phyloP scores from a whole-genome alignment of 371 early-diverging fungal genomes.

The Paraphysoderma sedebokerense region DNA sequence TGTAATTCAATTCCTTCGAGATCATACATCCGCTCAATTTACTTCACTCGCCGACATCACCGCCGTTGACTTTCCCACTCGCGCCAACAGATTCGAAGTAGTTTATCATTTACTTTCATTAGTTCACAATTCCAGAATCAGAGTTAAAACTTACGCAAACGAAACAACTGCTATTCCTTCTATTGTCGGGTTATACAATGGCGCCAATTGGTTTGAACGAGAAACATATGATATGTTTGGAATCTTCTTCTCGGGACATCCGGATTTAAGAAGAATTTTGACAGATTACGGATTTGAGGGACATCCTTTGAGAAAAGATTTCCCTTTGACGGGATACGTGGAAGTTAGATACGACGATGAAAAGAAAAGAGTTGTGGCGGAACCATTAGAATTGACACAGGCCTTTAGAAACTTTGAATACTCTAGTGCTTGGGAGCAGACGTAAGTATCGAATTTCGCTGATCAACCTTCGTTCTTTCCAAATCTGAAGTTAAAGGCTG shows the following conservation, averaged over 20 bases:
- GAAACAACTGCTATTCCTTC: conserved; percentile 86
- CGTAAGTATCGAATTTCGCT: too few relatives aligned
- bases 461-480: too few relatives aligned
- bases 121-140: conserved; percentile 74
- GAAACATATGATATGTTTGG: conserved; percentile 98
- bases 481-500: too few relatives aligned
- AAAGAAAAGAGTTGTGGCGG: conserved; percentile 88
- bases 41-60: conserved; percentile 76
- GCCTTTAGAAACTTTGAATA: conserved; percentile 91
- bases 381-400: conserved; percentile 90
- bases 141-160: conserved; percentile 90
- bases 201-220: conserved; percentile 95
- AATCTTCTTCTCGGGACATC: conserved; percentile 86
- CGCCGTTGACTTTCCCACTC: conserved; percentile 81
- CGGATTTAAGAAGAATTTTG: conserved; percentile 90
- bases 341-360: conserved; percentile 94
- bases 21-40: conserved; percentile 83
- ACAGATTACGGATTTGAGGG: conserved; percentile 98
- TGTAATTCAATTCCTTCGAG: conserved; percentile 74
- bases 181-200: conserved; percentile 45
- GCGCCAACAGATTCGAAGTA: conserved; percentile 86
- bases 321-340: conserved; percentile 90
- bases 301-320: conserved; percentile 93
- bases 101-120: conserved; percentile 83
- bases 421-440: conserved; percentile 74